Evolutionary conservation across 805 yeast genomes (phyloP).

Genomic region (Schizosaccharomyces lindneri): DNA sequence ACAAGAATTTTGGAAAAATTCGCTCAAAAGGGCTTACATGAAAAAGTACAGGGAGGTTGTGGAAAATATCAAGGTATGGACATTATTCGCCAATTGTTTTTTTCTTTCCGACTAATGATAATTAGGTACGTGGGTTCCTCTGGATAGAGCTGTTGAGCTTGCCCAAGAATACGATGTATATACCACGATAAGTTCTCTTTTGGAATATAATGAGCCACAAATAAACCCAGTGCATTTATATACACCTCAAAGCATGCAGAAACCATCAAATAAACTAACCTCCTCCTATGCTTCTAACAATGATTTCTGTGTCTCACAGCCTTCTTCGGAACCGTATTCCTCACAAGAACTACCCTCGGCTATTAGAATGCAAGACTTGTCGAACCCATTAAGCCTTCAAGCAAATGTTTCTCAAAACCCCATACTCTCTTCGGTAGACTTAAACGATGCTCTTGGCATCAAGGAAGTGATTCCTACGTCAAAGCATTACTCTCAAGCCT

Average conservation of each 20-base stretch:
- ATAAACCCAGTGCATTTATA: background rate
- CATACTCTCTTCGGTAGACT: background rate
- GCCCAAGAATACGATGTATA: constrained; percentile 42
- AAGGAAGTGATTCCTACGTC: background rate
- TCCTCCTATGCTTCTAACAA: too few species aligned
- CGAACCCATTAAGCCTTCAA: background rate
- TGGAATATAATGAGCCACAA: constrained; percentile 17
- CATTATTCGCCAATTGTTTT: background rate
- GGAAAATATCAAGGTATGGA: constrained; percentile 77
- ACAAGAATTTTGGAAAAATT: constrained; percentile 80
- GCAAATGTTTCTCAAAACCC: background rate
- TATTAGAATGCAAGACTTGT: background rate
- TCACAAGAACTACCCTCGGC: background rate
- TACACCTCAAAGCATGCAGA: background rate
- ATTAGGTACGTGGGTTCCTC: constrained; percentile 85
- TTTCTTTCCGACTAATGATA: background rate
- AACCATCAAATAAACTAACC: background rate
- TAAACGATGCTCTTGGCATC: background rate
- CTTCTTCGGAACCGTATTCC: background rate
- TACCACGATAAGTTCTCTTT: constrained; percentile 36
- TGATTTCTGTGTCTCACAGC: too few species aligned
- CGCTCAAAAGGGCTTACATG: constrained; percentile 69
- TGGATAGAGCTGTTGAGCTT: constrained; percentile 43
- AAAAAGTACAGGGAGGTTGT: constrained; percentile 90
- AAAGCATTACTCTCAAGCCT: constrained; percentile 18